Base-by-base conservation (phyloP, 495 filamentous ascomycete species). In the Aspergillus bridgeri region DNA sequence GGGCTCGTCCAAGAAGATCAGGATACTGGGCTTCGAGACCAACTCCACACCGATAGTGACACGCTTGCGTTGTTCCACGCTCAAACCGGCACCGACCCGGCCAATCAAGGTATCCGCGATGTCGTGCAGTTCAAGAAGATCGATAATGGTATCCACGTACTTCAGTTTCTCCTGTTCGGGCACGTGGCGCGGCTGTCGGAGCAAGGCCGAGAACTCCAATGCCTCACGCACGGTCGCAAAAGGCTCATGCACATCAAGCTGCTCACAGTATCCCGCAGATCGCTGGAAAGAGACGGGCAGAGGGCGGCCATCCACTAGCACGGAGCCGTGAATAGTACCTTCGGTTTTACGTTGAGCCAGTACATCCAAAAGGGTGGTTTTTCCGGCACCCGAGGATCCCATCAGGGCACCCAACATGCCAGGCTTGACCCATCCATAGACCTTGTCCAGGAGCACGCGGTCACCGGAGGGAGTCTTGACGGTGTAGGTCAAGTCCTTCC, bases 401-500 rank as follows among this genome's bases (percentile, higher is more conserved):
- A 92, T 89, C 13, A 92, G 72, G 0, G 89, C 89, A n/a, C 85
- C 82, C 63, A 92, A 74, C 64, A 84, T 80, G 52, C 92, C 92
- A 20, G 92, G 92, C 69, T 95, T 94, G 48, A 96, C 89, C 88
- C 89, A 96, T 25, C 92, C 92, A 61, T 89, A 86, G 3, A 96
- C 85, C 59, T 93, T 79, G 58, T 96, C 85, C 18, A 96, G 76
- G 5, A 92, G 73, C 8, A 70, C 46, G 18, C 72, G 69, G 60
- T 66, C 80, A 24, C 66, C 78, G 48, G 64, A 66, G 57, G 59
- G 77, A 0, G 72, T 72, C 44, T 75, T 75, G 25, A 83, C 77
- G 1, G 71, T 76, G 60, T 89, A 89, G 13, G 65, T 71, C 23
- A 87, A 68, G 58, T 86, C 72, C 61, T 80, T 82, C 83, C 83